Evolutionary conservation across 441 rosid genomes (phyloP), one percentile per base, ranked within the genome.

Genomic region (Pelargonium australe): DNA sequence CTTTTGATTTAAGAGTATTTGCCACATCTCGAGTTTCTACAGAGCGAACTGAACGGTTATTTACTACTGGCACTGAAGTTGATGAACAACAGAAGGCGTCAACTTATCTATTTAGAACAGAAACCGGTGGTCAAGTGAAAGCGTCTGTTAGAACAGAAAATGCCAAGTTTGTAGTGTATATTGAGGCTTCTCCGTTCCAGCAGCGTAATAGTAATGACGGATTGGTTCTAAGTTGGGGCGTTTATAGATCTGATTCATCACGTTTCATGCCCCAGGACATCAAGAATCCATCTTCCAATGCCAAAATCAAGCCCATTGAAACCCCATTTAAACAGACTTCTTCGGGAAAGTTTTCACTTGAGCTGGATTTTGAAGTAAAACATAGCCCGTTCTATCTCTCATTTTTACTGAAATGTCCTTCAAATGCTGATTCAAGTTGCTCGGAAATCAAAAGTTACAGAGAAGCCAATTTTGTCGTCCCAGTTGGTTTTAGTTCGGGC

Each of bases 401-500:
- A 0, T 94, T 94, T 83, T 63, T 80, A 40, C 82, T 94, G 73
- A 91, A 89, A 80, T 76, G 79, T 67, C 68, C 69, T 63, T 78
- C 78, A 40, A 70, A 68, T 45, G 74, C 57, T 53, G 75, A 75
- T 63, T 76, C 71, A 9, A 70, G 62, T 61, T 78, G 78, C 65
- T 68, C 14, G 28, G 86, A 87, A 60, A 89, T 94, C 71, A 83
- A 77, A 79, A 86, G 77, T 47, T 95, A 86, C 64, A 80, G 78
- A 70, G 80, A 85, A 51, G 65, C 82, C 61, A 85, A 72, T 53
- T 91, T 94, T 79, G 85, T 88, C 73, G 91, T 86, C 40, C 96
- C 99, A 3, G 75, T 94, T 80, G 99, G 99, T 73, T 84, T 89
- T 67, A 75, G 69, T 78, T 70, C 82, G 1, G 97, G 97, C 72